A percentile compares a stretch with the other conserved stretches of the same genome.
phyloP scores from a whole-genome alignment of 106 monocot genomes.

The Dioscorea zingiberensis region DNA sequence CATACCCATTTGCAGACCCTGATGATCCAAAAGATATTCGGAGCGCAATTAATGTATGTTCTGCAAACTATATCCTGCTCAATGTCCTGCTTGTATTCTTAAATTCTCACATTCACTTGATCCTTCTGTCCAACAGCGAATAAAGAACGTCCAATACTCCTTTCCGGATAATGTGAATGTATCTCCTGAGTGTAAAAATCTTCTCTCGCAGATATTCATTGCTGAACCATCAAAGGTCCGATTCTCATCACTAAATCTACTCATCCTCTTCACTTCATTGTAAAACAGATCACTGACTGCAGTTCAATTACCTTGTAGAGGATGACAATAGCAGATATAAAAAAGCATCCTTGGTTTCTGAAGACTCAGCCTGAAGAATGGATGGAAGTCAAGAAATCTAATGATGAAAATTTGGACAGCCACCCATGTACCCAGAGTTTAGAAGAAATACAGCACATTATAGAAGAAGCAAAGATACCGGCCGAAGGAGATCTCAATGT shows the following conservation, averaged over 20 bases:
- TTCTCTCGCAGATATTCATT: constrained; percentile 78
- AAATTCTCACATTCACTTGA: background rate
- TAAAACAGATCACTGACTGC: background rate
- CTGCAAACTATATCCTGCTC: background rate
- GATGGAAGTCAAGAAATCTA: constrained; percentile 28
- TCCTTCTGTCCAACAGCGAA: constrained; percentile 41
- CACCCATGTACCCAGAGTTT: constrained; percentile 28
- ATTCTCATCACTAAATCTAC: background rate
- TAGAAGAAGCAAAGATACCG: constrained; percentile 49
- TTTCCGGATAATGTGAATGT: constrained; percentile 78
- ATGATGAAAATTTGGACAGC: background rate
- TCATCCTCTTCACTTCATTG: background rate
- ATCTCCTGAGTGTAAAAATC: constrained; percentile 61
- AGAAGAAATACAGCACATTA: constrained; percentile 56
- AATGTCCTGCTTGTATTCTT: background rate
- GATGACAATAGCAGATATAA: constrained; percentile 77
- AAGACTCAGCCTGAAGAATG: constrained; percentile 73
- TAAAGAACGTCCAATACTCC: constrained; percentile 68
- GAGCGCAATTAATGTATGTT: constrained; percentile 69
- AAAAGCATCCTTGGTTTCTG: constrained; percentile 75
- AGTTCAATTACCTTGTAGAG: constrained; percentile 39
- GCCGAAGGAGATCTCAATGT: constrained; percentile 2
- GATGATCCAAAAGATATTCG: constrained; percentile 74
- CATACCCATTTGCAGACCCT: constrained; percentile 94
- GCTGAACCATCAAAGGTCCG: constrained; percentile 70